Base-by-base conservation (phyloP, 371 early-diverging fungal species). In the Rhizopus delemar region DNA sequence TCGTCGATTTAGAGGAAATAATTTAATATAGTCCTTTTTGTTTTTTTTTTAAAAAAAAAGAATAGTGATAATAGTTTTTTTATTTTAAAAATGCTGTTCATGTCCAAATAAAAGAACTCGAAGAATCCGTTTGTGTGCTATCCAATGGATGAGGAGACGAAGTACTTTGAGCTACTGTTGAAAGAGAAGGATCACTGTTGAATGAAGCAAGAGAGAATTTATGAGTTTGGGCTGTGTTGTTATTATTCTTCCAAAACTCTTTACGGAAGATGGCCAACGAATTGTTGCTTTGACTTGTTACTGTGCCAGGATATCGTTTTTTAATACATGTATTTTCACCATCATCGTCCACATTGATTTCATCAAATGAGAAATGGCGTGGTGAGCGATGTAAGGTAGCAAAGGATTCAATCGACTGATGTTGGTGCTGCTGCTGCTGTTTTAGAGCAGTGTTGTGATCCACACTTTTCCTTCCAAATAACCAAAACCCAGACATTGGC, bases 391-490 rank as follows among this genome's bases (percentile, higher is more conserved):
- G 61, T 13, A 66, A 34, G 8, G 56, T 60, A 0, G 49, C 60
- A 16, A 31, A 49, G 6, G 52, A 38, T 46, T 56, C 56, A 33
- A 51, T 46, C 4, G 46, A 9, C n/a, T n/a, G 16, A 22, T 22
- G 22, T 22, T 22, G 22, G 0, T 22, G 22, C 2, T 22, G 22
- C 1, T 22, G 22, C 22, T 22, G 22, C 22, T 22, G 22, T 38
- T 38, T 38, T 11, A 38, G 13, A 41, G 35, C 48, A 16, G 59
- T 34, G 5, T 56, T 53, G 28, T 53, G 60, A 49, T 77, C 77
- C 11, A 57, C 55, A 15, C 74, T 70, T 35, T 80, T 71, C 69
- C 83, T 61, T 54, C 80, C 62, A 74, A 77, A 72, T 62, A 80
- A 22, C 68, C 76, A 70, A 49, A 74, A 74, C 13, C 63, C 62